Percentiles rank a stretch among this genome's conserved stretches.
Conservation (phyloP, 108 stramenopile species). For the Cylindrotheca closterium region DNA sequence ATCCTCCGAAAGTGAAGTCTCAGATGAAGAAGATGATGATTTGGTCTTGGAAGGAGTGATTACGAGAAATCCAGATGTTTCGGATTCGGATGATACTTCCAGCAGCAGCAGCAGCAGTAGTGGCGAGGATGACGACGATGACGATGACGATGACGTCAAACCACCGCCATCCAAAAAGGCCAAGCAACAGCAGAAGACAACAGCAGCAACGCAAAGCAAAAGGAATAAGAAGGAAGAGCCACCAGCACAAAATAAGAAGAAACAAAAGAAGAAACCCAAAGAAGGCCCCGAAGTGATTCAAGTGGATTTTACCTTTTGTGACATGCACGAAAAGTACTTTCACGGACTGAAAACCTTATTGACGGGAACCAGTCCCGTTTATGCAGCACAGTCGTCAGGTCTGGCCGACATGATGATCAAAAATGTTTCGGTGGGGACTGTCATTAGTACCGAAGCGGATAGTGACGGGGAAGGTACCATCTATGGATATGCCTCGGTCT, state of each 20-base stretch:
- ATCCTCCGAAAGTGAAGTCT: neutral
- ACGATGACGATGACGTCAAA: constrained; percentile 41
- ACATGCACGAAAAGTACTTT: constrained; percentile 81
- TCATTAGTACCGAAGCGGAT: constrained; percentile 68
- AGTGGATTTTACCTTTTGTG: constrained; percentile 83
- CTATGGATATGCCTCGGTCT: constrained; percentile 77
- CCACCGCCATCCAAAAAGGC: constrained; percentile 30
- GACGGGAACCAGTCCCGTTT: constrained; percentile 40
- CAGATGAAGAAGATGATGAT: constrained; percentile 46
- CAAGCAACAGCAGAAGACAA: constrained; percentile 8
- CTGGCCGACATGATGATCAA: constrained; percentile 75
- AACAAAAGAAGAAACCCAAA: constrained; percentile 31
- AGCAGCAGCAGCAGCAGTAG: constrained; percentile 22
- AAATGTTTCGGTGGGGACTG: constrained; percentile 74
- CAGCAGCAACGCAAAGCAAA: neutral
- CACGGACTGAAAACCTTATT: constrained; percentile 76
- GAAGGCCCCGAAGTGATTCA: constrained; percentile 58
- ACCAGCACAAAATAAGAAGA: constrained; percentile 33
- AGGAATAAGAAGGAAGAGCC: constrained; percentile 5
- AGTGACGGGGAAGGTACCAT: constrained; percentile 60
- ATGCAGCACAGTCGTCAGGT: constrained; percentile 61
- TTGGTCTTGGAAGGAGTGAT: constrained; percentile 73
- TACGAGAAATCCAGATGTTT: constrained; percentile 65
- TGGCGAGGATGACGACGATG: constrained; percentile 34
- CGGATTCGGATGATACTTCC: constrained; percentile 40